Base-by-base conservation (phyloP, 306 rosid species). In the Carpinus fangiana region DNA sequence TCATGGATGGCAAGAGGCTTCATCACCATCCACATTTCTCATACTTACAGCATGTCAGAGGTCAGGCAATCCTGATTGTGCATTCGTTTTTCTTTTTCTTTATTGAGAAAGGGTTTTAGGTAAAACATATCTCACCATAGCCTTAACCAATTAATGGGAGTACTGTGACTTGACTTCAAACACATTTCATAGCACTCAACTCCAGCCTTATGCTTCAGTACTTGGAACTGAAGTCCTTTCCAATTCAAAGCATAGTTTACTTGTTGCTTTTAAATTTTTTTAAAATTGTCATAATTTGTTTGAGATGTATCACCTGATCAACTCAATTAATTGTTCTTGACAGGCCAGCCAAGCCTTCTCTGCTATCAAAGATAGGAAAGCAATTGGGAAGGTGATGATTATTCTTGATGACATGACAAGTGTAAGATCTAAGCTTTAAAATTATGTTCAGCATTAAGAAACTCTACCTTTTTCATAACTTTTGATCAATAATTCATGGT, bases 321-420 rank as follows among this genome's bases (percentile, higher is more conserved):
- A 23, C 46, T 75, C 41, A 57, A 59, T 77, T 66, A 52, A 51
- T 54, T 78, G 79, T 83, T 56, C 72, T 84, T 87, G 79, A 52
- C 96, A 95, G 99, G 98, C 94, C 84, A 81, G 79, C 87, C 92
- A 85, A 0, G 99, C 98, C 38, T 92, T 95, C 82, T 76, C 93
- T 73, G 99, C 96, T 55, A 88, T 95, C 78, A 84, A 61, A 79
- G 93, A 95, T 51, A 88, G 99, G 84, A 93, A 93, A 84, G 98
- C 59, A 57, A 89, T 93, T 53, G 97, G 99, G 66, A 95, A 95
- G 89, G 96, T 92, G 82, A 89, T 91, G 94, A 68, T 95, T 69
- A 90, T 87, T 65, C 85, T 90, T 54, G 90, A 95, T 48, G 96
- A 73, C 41, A 66, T 77, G 43, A 82, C 82, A 75, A 73, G 54